A percentile compares a stretch with the other conserved stretches of the same genome.
phyloP scores from a whole-genome alignment of 2,329 filamentous ascomycete genomes.

The Macrophomina tecta region DNA sequence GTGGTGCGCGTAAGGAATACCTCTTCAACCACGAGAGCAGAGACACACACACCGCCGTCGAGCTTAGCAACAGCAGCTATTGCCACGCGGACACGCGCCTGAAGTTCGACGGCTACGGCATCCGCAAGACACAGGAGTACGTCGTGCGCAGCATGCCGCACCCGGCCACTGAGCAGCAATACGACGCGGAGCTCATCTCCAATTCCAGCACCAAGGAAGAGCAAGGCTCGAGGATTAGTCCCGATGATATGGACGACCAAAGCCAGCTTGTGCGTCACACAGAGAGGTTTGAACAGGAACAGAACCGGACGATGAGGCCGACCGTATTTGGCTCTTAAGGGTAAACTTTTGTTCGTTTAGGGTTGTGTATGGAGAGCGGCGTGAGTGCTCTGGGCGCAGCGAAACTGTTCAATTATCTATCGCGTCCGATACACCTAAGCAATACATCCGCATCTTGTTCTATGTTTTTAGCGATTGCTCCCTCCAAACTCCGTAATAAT shows the following conservation, averaged over 20 bases:
- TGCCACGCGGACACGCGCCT: conserved; percentile 5
- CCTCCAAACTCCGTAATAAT: too few relatives aligned
- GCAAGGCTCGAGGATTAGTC: not conserved
- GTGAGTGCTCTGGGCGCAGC: too few relatives aligned
- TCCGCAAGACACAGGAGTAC: conserved; percentile 22
- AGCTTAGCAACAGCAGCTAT: conserved; percentile 9
- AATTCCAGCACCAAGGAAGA: conserved; percentile 27
- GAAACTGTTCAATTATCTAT: too few relatives aligned
- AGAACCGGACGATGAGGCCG: too few relatives aligned
- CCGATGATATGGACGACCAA: conserved; percentile 11
- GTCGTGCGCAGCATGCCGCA: conserved; percentile 8
- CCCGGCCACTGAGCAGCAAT: conserved; percentile 10
- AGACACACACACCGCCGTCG: conserved; percentile 9
- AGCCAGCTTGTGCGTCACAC: not conserved
- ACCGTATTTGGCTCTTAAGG: too few relatives aligned
- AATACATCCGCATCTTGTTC: too few relatives aligned
- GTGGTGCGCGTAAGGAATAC: not conserved
- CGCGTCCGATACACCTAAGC: too few relatives aligned
- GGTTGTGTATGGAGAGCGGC: too few relatives aligned
- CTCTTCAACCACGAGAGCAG: conserved; percentile 9
- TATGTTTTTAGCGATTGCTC: too few relatives aligned
- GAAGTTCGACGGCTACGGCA: conserved; percentile 18
- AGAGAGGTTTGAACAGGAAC: too few relatives aligned
- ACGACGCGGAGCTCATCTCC: conserved; percentile 3
- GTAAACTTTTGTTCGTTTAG: too few relatives aligned